phyloP scores from a whole-genome alignment of 495 filamentous ascomycete species.

The Neurospora sp. region DNA sequence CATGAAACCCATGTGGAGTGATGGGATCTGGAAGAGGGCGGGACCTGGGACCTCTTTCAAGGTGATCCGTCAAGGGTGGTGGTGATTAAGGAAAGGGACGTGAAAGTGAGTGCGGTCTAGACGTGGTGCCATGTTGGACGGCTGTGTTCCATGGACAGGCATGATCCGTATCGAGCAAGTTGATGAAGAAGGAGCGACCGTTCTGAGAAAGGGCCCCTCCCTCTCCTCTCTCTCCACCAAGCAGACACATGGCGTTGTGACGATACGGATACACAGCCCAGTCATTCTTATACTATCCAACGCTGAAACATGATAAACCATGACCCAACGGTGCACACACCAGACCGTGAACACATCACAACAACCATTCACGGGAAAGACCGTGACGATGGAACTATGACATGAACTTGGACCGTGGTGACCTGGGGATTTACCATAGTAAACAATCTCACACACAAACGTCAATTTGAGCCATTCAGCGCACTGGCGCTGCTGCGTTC shows the following conservation, averaged over 20 bases:
- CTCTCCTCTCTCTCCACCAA: background rate
- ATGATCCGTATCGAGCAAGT: slow-evolving; percentile 11
- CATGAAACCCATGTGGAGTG: background rate
- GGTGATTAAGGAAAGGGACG: slow-evolving; percentile 5
- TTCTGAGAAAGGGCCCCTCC: background rate
- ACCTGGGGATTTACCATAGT: background rate
- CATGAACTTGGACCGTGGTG: background rate
- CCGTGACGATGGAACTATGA: background rate
- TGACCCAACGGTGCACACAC: background rate
- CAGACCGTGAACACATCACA: background rate
- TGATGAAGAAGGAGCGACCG: background rate
- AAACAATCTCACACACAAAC: background rate
- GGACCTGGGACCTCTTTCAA: background rate
- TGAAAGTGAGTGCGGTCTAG: slow-evolving; percentile 12
- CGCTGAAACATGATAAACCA: background rate
- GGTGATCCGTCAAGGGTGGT: background rate
- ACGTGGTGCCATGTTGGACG: slow-evolving; percentile 16
- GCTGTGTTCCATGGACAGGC: slow-evolving; percentile 13
- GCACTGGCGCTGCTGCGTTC: background rate
- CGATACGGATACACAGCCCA: background rate
- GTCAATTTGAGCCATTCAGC: background rate
- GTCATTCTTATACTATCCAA: background rate
- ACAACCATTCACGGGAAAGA: background rate
- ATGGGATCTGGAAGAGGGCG: background rate
- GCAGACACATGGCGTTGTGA: background rate